Conservation (phyloP, 1,139 yeast species). For the Sugiyamaella castrensis region DNA sequence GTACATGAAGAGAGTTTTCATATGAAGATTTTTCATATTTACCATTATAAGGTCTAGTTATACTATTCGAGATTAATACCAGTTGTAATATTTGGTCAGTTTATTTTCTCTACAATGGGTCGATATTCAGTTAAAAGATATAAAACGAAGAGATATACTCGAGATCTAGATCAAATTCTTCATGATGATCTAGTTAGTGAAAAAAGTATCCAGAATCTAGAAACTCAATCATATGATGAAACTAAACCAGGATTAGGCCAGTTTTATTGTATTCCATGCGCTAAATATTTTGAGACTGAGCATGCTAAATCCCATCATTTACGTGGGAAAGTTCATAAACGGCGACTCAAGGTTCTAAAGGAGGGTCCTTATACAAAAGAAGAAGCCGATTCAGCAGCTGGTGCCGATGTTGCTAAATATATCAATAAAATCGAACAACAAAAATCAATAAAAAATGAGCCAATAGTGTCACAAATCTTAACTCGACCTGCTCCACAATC, state of each 20-base stretch:
- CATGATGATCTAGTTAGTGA: constrained; percentile 67
- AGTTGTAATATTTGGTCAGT: too few species aligned
- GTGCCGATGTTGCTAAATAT: constrained; percentile 67
- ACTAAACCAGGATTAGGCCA: constrained; percentile 92
- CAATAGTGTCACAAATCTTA: constrained; percentile 18
- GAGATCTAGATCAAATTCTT: constrained; percentile 76
- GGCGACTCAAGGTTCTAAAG: constrained; percentile 74
- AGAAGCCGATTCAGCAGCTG: constrained; percentile 90
- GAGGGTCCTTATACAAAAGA: constrained; percentile 80
- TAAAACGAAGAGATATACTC: constrained; percentile 38
- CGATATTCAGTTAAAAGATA: constrained; percentile 70
- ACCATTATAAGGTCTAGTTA: too few species aligned
- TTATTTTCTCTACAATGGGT: constrained; percentile 59
- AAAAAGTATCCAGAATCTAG: constrained; percentile 58
- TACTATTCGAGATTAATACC: too few species aligned
- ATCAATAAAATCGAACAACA: constrained; percentile 38
- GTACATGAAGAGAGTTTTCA: too few species aligned
- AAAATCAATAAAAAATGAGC: constrained; percentile 16
- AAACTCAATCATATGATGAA: constrained; percentile 85
- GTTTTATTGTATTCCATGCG: constrained; percentile 91
- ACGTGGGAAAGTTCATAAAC: constrained; percentile 75
- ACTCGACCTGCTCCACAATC: constrained; percentile 7
- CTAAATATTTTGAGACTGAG: constrained; percentile 83
- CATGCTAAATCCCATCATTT: constrained; percentile 68
- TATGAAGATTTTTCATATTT: too few species aligned